Base-by-base conservation (phyloP, 2,329 filamentous ascomycete genomes). In the Onygenales sp. region DNA sequence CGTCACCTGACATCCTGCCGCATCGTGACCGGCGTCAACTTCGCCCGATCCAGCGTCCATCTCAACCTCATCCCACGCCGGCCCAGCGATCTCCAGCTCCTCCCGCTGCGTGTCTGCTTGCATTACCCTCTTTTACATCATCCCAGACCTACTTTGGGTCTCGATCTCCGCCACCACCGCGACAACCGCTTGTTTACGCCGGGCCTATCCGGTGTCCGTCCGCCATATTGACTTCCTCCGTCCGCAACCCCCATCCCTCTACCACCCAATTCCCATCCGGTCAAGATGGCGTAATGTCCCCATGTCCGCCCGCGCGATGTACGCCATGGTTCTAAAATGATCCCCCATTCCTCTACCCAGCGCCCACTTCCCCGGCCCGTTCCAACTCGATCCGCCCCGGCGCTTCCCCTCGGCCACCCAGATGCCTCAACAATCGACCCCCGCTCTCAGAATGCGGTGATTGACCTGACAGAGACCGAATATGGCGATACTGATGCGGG, bases 251-350 rank as follows among this genome's bases (percentile, higher is more conserved):
- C 21, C 21, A 48, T 48, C 45, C 33, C 36, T n/a, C 21, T 8
- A 11, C 21, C 17, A 9, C 31, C 14, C 36, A 42, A 14, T 14
- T 31, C 17, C 21, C 43, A 33, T 8, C 47, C 43, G 21, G 27
- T 36, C n/a, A 38, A 27, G 43, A 52, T 49, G 44, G 39, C 32
- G 17, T 55, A 47, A 54, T 21, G 63, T 56, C 60, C 57, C 52
- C 56, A 58, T 57, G 58, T 51, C 52, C 53, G 46, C 54, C 55
- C 57, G 58, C 58, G 55, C 59, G 51, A 61, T 61, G 66, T 64
- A 54, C 57, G 67, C 60, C 62, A 72, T 72, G 66, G 65, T 53
- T 61, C 63, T 64, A 64, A 65, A 61, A 72, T 72, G 69, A 72
- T 69, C 58, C 66, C 69, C 55, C 65, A 69, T 66, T 61, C 69